These are phyloP conservation scores for Daldinia decipiens DNA, from an alignment of 495 filamentous ascomycete species.

Conservation along the genomic window DNA sequence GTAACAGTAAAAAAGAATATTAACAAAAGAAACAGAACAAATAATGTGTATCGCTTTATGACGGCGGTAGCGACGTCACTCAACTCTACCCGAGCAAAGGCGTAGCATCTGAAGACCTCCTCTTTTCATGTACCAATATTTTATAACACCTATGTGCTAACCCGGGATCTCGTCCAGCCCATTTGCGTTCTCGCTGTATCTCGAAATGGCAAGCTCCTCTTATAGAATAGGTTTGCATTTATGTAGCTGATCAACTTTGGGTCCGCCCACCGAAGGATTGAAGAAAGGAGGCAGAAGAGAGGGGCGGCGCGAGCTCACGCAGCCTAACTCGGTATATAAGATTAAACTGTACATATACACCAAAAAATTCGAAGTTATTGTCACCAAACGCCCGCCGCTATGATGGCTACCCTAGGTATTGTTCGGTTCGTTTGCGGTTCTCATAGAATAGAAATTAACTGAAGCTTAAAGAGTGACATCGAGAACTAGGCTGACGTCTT, in stretches of 20 bases:
- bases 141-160: slow-evolving; percentile 25
- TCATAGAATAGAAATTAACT: slow-evolving; percentile 49
- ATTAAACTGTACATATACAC: slow-evolving; percentile 56
- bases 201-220: slow-evolving; percentile 23
- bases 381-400: slow-evolving; percentile 64
- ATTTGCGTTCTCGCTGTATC: slow-evolving; percentile 19
- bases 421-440: slow-evolving; percentile 41
- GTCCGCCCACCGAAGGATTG: slow-evolving; percentile 32
- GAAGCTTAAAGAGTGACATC: slow-evolving; percentile 84
- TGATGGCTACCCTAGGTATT: slow-evolving; percentile 51
- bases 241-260: slow-evolving; percentile 18
- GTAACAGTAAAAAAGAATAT: slow-evolving; percentile 24
- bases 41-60: slow-evolving; percentile 30
- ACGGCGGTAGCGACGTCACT: slow-evolving; percentile 17
- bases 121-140: slow-evolving; percentile 23
- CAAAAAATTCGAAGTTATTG: slow-evolving; percentile 48
- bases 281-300: slow-evolving; percentile 21
- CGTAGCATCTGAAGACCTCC: slow-evolving; percentile 16
- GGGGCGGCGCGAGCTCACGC: slow-evolving; percentile 32
- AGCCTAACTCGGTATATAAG: slow-evolving; percentile 49
- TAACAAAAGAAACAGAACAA: slow-evolving; percentile 38
- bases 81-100: slow-evolving; percentile 27
- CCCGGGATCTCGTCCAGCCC: slow-evolving; percentile 10
- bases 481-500: slow-evolving; percentile 96
- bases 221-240: slow-evolving; percentile 11